These are phyloP conservation scores for Mycena vitilis DNA, from an alignment of 768 basidiomycete genomes.

Conservation along the genomic window DNA sequence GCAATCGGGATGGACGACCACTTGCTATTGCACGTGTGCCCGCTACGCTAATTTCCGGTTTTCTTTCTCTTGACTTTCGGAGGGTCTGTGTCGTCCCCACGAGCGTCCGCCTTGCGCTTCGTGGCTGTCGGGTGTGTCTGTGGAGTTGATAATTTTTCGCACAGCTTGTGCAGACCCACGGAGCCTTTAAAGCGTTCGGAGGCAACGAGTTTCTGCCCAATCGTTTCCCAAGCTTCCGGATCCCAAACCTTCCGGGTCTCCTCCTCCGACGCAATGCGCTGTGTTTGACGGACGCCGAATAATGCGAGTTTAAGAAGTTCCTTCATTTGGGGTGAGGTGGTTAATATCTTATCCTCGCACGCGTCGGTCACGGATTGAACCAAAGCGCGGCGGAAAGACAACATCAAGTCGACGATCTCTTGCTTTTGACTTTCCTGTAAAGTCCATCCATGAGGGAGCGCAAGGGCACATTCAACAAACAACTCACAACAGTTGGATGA, in stretches of 20 bases:
- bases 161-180: constrained; percentile 68
- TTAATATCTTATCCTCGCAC: constrained; percentile 56
- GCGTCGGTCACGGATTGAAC: constrained; percentile 60
- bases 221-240: constrained; percentile 62
- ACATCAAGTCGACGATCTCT: constrained; percentile 64
- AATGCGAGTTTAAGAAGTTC: constrained; percentile 82
- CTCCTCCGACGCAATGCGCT: constrained; percentile 51
- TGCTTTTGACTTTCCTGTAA: constrained; percentile 43
- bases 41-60: constrained; percentile 50
- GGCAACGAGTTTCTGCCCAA: constrained; percentile 59
- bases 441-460: too few species aligned
- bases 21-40: too few species aligned
- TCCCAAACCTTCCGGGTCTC: constrained; percentile 66
- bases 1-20: too few species aligned
- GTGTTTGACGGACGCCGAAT: constrained; percentile 73
- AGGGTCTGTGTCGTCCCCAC: constrained; percentile 36
- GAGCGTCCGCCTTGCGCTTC: constrained; percentile 57
- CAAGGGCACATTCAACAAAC: too few species aligned
- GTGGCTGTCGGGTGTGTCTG: constrained; percentile 32
- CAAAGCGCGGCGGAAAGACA: constrained; percentile 59
- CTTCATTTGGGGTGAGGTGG: constrained; percentile 77
- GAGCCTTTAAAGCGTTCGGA: constrained; percentile 75
- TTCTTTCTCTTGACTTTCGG: constrained; percentile 50
- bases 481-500: constrained; percentile 59
- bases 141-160: constrained; percentile 43